A percentile compares a stretch with the other conserved stretches of the same genome.
Conservation (phyloP, 495 filamentous ascomycete genomes). For the Aspergillus nidulans region DNA sequence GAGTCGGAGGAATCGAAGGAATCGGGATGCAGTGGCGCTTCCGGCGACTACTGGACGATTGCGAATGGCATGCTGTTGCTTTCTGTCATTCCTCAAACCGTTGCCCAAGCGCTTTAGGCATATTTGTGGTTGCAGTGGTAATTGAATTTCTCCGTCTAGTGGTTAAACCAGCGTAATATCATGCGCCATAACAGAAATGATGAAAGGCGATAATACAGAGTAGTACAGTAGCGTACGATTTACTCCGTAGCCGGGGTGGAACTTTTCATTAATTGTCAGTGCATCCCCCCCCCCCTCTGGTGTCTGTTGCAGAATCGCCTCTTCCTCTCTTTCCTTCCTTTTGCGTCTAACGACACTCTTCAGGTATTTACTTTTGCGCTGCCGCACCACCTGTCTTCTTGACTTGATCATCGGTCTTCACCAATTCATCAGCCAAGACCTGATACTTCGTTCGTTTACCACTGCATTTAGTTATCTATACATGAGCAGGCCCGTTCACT, state of each 20-base stretch:
- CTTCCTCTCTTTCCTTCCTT: slow-evolving; percentile 19
- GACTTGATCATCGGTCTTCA: slow-evolving; percentile 5
- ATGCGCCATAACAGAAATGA: background rate
- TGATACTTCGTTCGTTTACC: background rate
- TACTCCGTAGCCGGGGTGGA: background rate
- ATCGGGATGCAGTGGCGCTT: slow-evolving; percentile 12
- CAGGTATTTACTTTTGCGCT: background rate
- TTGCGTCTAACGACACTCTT: background rate
- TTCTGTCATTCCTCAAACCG: slow-evolving; percentile 17
- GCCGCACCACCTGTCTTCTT: background rate
- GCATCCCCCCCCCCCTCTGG: slow-evolving; percentile 6
- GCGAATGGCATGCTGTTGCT: slow-evolving; percentile 18
- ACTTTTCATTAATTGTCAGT: slow-evolving; percentile 4
- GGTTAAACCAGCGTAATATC: background rate
- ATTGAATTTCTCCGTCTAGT: background rate
- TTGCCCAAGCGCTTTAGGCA: slow-evolving; percentile 5
- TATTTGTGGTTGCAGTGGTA: slow-evolving; percentile 11
- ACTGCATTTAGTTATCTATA: background rate
- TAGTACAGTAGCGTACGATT: background rate
- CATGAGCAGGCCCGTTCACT: background rate
- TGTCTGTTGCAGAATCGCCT: slow-evolving; percentile 11
- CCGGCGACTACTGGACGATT: slow-evolving; percentile 11
- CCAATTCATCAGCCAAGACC: background rate
- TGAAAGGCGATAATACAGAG: background rate
- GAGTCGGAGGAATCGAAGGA: too few species aligned